Conservation (phyloP, 1,284 basidiomycete species). For the Rugosomyces carneus region DNA sequence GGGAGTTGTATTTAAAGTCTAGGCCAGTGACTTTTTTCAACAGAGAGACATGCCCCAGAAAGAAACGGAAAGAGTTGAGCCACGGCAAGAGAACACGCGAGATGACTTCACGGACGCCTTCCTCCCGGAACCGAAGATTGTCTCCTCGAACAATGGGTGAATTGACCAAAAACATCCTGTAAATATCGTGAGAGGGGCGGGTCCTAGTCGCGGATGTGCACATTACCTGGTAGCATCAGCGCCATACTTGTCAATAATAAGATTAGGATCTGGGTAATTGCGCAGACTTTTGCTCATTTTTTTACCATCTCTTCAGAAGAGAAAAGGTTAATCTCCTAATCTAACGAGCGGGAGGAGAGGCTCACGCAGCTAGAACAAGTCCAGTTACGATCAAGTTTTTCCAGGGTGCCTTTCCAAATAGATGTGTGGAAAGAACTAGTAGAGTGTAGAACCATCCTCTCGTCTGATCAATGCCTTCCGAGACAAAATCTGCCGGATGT, state of each 20-base stretch:
- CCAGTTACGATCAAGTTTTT: conserved; percentile 97
- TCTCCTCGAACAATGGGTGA: conserved; percentile 98
- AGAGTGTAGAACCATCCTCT: conserved; percentile 99
- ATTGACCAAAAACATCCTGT: conserved; percentile 95
- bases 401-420: conserved; percentile 94
- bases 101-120: conserved; percentile 95
- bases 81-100: conserved; percentile 96
- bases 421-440: conserved; percentile 90
- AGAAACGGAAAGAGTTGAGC: conserved; percentile 99
- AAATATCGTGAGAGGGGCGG: not conserved
- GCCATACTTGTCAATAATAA: conserved; percentile 89
- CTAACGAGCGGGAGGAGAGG: conserved; percentile 14
- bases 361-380: conserved; percentile 89
- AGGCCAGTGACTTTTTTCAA: conserved; percentile 79
- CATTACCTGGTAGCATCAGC: conserved; percentile 88
- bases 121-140: conserved; percentile 96
- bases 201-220: not conserved
- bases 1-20: conserved; percentile 84
- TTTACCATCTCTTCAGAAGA: conserved; percentile 76
- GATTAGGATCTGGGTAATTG: conserved; percentile 97
- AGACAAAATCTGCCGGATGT: conserved; percentile 98
- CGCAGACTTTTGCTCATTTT: conserved; percentile 99
- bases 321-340: not conserved
- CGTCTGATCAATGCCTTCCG: conserved; percentile 95
- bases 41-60: conserved; percentile 91